Evolutionary conservation across 495 filamentous ascomycete genomes (phyloP).

Genomic region (Hyaloscypha finlandica): DNA sequence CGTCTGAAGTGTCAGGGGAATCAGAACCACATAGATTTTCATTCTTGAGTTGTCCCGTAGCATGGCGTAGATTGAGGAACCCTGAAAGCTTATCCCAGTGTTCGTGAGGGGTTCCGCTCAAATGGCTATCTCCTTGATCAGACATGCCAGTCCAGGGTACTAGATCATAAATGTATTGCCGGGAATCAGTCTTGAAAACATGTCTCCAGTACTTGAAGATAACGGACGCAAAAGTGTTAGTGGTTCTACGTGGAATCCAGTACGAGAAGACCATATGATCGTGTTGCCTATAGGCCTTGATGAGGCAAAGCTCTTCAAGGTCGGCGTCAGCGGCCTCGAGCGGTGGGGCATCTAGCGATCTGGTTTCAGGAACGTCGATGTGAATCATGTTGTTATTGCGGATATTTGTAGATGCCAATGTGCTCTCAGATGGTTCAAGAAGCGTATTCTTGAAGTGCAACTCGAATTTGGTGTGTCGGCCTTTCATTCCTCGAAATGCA

Average conservation of each 20-base stretch:
- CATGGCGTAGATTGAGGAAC: constrained; percentile 14
- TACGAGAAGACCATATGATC: constrained; percentile 29
- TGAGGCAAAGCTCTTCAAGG: constrained; percentile 29
- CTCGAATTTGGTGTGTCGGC: constrained; percentile 29
- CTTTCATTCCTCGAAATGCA: constrained; percentile 33
- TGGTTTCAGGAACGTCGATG: constrained; percentile 15
- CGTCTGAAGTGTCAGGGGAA: not conserved
- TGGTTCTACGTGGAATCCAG: constrained; percentile 32
- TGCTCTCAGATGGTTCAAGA: not conserved
- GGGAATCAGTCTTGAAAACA: constrained; percentile 12
- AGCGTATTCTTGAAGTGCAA: constrained; percentile 12
- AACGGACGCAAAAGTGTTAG: constrained; percentile 28
- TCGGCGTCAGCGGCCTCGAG: constrained; percentile 1
- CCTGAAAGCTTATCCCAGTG: constrained; percentile 22
- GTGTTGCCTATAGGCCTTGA: constrained; percentile 32
- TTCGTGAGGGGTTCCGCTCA: constrained; percentile 11
- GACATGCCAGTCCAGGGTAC: constrained; percentile 5
- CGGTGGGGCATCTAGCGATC: not conserved
- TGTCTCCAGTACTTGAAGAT: constrained; percentile 35
- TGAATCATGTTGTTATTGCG: constrained; percentile 11
- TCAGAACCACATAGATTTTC: constrained; percentile 14
- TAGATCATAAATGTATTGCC: constrained; percentile 9
- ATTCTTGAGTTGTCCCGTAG: not conserved
- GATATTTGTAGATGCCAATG: constrained; percentile 8
- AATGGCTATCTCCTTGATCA: constrained; percentile 4